These are phyloP conservation scores for Ceratocystis alfenasii DNA, from an alignment of 2,329 filamentous ascomycete genomes.

Conservation along the genomic window DNA sequence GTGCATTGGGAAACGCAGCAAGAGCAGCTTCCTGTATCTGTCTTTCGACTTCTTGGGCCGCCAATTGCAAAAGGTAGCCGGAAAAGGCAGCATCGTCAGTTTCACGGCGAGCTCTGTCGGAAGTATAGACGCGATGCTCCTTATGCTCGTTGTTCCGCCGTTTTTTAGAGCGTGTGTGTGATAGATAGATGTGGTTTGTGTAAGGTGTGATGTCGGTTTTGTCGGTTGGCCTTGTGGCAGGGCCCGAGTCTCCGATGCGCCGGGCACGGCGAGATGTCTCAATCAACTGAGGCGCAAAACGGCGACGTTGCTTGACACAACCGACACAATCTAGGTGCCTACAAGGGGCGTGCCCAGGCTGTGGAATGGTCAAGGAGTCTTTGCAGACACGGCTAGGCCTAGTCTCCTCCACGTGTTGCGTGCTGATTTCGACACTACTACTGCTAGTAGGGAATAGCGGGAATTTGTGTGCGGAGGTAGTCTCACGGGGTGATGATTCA, in stretches of 20 bases:
- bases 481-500: constrained; percentile 37
- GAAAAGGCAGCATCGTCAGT: constrained; percentile 64
- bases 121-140: constrained; percentile 14
- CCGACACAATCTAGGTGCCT: neutral
- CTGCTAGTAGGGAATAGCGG: neutral
- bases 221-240: constrained; percentile 51
- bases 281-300: constrained; percentile 68
- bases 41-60: constrained; percentile 66
- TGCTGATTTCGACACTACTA: constrained; percentile 6
- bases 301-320: constrained; percentile 27
- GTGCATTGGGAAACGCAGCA: constrained; percentile 57
- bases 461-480: neutral
- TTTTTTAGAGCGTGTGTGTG: constrained; percentile 21
- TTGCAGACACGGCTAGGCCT: neutral
- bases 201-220: constrained; percentile 61
- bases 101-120: constrained; percentile 42
- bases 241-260: constrained; percentile 51
- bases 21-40: constrained; percentile 67
- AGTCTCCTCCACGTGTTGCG: constrained; percentile 14
- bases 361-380: neutral
- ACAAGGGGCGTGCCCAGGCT: neutral
- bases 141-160: constrained; percentile 15
- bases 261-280: constrained; percentile 65
- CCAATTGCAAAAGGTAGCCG: constrained; percentile 65
- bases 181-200: constrained; percentile 49